Evolutionary conservation across 805 yeast species (phyloP), one percentile per base, ranked within the genome.

Genomic region (Blastobotrys terrestris): DNA sequence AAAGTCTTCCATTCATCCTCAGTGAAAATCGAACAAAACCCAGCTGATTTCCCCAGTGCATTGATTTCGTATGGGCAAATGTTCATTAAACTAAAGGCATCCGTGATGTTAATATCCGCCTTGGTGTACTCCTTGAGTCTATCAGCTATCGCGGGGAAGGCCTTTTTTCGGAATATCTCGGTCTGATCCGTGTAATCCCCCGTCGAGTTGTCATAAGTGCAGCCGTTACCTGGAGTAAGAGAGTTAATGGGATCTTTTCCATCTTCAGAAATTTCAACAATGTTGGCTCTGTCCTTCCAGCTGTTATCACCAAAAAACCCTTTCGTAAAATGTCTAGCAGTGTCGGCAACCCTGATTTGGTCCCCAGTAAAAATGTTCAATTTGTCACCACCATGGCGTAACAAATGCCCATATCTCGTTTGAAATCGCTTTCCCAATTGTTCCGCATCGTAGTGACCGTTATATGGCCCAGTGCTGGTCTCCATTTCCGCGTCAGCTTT

Each of bases 31-130:
- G 58, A 52, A 48, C 57, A 54, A 35, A 52, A 48, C 63, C 65
- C 64, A 41, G 48, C 41, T 3, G 52, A 49, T 7, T 62, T 54
- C 15, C 83, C 83, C 39, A 68, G 70, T 15, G 73, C 78, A 56
- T 75, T 76, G 46, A 77, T 59, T 63, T 78, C 84, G 59, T 68
- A 79, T 0, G 80, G 80, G 63, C 80, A 77, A 61, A 72, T 67
- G 22, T 67, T 65, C 58, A 79, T 70, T 51, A 79, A 62, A 15
- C 62, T 60, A 11, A 60, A 60, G 26, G 78, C 70, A 55, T 79
- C 81, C 11, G 60, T 68, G 46, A 77, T 59, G 57, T 72, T 66
- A 15, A 71, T 57, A 13, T 71, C 75, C 7, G 58, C 55, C 49
- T 35, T 26, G 20, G 58, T 57, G 57, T 62, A 61, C 11, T 43